phyloP scores from a whole-genome alignment of 2,329 filamentous ascomycete genomes.

The Helotiales sp. region DNA sequence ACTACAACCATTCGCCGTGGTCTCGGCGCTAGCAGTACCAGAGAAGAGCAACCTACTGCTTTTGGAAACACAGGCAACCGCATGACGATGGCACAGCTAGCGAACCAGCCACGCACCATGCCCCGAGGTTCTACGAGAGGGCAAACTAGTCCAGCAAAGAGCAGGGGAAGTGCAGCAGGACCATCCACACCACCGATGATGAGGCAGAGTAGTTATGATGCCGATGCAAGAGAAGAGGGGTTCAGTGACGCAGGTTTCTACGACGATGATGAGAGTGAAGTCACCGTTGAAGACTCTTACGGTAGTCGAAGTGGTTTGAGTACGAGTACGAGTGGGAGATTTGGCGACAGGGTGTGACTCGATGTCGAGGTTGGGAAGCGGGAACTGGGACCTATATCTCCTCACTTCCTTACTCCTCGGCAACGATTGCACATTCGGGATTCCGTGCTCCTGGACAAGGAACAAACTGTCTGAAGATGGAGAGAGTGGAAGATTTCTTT shows the following conservation, averaged over 20 bases:
- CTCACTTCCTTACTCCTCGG: too few relatives aligned
- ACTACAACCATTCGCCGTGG: not conserved
- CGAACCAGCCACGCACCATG: conserved; percentile 34
- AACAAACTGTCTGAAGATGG: too few relatives aligned
- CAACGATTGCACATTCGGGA: too few relatives aligned
- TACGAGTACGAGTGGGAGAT: not conserved
- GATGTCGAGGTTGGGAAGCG: not conserved
- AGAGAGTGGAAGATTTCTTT: not conserved
- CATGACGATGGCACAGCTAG: conserved; percentile 52
- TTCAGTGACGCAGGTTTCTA: conserved; percentile 37
- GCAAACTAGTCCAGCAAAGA: conserved; percentile 40
- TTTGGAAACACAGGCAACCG: conserved; percentile 61
- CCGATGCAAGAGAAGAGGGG: conserved; percentile 59
- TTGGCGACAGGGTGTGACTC: too few relatives aligned
- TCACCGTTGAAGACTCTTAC: conserved; percentile 10
- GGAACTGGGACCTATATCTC: not conserved
- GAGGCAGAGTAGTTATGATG: conserved; percentile 57
- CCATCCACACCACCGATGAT: conserved; percentile 62
- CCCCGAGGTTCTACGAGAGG: conserved; percentile 33
- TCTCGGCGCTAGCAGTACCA: conserved; percentile 34
- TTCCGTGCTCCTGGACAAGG: too few relatives aligned
- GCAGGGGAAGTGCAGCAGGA: not conserved
- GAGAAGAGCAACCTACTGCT: conserved; percentile 56
- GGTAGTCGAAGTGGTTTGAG: not conserved
- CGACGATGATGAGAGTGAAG: conserved; percentile 36